Evolutionary conservation across 768 basidiomycete genomes (phyloP).

Genomic region (Lentinula lateritia): DNA sequence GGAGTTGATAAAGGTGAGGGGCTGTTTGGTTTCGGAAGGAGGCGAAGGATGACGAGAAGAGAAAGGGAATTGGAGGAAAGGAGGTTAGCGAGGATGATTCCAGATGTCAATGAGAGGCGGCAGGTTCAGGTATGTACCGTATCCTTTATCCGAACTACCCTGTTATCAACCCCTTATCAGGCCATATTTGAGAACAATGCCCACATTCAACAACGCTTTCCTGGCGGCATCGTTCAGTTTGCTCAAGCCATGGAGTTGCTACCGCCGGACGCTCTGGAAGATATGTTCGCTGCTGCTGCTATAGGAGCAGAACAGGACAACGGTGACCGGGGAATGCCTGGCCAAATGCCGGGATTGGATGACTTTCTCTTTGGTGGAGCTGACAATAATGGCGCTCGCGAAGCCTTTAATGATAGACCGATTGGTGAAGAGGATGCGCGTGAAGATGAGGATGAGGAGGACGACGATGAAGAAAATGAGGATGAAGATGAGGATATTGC

Average conservation of each 20-base stretch:
- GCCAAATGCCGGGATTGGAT: constrained; percentile 32
- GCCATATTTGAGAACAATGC: constrained; percentile 56
- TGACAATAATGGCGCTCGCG: constrained; percentile 16
- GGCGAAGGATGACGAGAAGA: constrained; percentile 31
- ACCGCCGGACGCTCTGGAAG: constrained; percentile 54
- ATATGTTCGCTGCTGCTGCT: constrained; percentile 45
- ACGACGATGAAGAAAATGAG: constrained; percentile 23
- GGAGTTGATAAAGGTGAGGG: constrained; percentile 35
- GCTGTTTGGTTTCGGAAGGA: constrained; percentile 19
- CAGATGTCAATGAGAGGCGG: constrained; percentile 48
- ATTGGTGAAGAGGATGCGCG: constrained; percentile 13
- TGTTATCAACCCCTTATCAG: constrained; percentile 15
- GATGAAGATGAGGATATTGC: constrained; percentile 41
- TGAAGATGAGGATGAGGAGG: constrained; percentile 16
- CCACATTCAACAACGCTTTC: constrained; percentile 49
- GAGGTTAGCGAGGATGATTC: constrained; percentile 48
- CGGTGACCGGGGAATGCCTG: constrained; percentile 40
- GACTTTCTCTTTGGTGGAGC: constrained; percentile 9
- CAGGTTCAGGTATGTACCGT: constrained; percentile 44
- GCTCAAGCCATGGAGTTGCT: constrained; percentile 49
- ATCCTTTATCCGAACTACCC: constrained; percentile 1
- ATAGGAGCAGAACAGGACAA: constrained; percentile 21
- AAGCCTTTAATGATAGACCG: constrained; percentile 19
- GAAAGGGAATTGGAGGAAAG: constrained; percentile 45
- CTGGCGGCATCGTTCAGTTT: constrained; percentile 62